A percentile compares a stretch with the other conserved stretches of the same genome.
These are phyloP conservation scores for Eimeria sp. DNA, from an alignment of 169 alveolate genomes.

Conservation along the genomic window DNA sequence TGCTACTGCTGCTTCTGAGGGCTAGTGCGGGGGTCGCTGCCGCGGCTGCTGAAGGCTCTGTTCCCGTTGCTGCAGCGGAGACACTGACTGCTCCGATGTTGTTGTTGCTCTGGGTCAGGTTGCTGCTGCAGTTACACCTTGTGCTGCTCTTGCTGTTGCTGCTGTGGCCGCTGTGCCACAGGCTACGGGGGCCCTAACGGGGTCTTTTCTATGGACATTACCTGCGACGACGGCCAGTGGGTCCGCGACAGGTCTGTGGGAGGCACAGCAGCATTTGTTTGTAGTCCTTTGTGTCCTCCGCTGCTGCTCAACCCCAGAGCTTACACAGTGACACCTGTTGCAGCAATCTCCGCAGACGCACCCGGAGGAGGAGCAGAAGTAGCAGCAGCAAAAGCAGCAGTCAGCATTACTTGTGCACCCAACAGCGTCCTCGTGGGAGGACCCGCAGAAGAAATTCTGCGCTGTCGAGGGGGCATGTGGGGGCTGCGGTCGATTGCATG, in stretches of 20 bases:
- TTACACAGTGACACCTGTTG: slow-evolving; percentile 15
- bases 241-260: slow-evolving; percentile 6
- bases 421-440: slow-evolving; percentile 35
- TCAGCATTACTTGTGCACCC: slow-evolving; percentile 1
- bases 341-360: slow-evolving; percentile 18
- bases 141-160: slow-evolving; percentile 7
- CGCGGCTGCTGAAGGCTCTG: not conserved
- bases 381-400: slow-evolving; percentile 44
- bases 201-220: not conserved
- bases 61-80: not conserved
- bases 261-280: not conserved
- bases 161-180: slow-evolving; percentile 1
- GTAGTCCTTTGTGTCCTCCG: slow-evolving; percentile 43
- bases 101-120: not conserved
- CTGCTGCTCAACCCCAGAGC: slow-evolving; percentile 33
- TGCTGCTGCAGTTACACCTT: slow-evolving; percentile 4
- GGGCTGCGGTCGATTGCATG: slow-evolving; percentile 45
- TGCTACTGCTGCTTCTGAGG: not conserved
- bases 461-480: slow-evolving; percentile 55
- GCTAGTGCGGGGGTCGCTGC: not conserved
- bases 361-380: not conserved
- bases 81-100: not conserved
- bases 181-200: slow-evolving; percentile 52
- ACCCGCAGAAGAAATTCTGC: slow-evolving; percentile 16
- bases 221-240: slow-evolving; percentile 56